Conservation (phyloP, 495 filamentous ascomycete species). For the Penicillium crystallinum region DNA sequence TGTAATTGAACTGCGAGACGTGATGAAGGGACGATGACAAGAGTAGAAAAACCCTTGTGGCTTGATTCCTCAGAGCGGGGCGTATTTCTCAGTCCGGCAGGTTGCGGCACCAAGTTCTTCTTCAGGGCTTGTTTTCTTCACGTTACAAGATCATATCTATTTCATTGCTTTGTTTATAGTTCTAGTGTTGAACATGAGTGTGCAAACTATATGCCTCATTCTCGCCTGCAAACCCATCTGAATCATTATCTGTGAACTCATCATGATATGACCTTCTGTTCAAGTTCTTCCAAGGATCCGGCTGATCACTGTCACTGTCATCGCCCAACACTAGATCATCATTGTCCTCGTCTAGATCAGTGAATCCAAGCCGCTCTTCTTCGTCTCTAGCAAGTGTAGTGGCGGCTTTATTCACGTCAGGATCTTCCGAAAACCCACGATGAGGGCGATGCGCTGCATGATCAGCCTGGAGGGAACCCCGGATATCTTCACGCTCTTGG, state of each 20-base stretch:
- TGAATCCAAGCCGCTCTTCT: constrained; percentile 45
- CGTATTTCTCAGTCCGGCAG: constrained; percentile 29
- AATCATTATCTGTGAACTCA: constrained; percentile 53
- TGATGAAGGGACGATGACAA: constrained; percentile 7
- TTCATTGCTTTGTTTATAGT: constrained; percentile 3
- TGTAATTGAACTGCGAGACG: constrained; percentile 4
- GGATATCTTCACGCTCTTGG: constrained; percentile 60
- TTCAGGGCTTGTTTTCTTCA: background rate
- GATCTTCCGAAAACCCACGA: constrained; percentile 42
- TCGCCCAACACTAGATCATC: constrained; percentile 39
- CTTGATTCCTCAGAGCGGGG: constrained; percentile 20
- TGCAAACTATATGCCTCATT: constrained; percentile 47
- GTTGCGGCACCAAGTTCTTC: background rate
- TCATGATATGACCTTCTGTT: constrained; percentile 38
- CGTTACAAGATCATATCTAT: background rate
- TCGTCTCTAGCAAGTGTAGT: constrained; percentile 44
- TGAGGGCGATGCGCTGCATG: constrained; percentile 38
- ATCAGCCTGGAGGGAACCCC: constrained; percentile 34
- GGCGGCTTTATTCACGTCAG: constrained; percentile 38
- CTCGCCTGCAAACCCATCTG: constrained; percentile 38
- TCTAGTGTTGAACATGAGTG: constrained; percentile 30
- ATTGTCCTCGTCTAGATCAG: constrained; percentile 39
- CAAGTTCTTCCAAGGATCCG: constrained; percentile 19
- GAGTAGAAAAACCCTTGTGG: constrained; percentile 14
- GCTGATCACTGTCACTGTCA: constrained; percentile 30